Percentiles rank a stretch among this genome's conserved stretches.
Conservation (phyloP, 192 early-diverging fungal species). For the Spizellomyces sp. region DNA sequence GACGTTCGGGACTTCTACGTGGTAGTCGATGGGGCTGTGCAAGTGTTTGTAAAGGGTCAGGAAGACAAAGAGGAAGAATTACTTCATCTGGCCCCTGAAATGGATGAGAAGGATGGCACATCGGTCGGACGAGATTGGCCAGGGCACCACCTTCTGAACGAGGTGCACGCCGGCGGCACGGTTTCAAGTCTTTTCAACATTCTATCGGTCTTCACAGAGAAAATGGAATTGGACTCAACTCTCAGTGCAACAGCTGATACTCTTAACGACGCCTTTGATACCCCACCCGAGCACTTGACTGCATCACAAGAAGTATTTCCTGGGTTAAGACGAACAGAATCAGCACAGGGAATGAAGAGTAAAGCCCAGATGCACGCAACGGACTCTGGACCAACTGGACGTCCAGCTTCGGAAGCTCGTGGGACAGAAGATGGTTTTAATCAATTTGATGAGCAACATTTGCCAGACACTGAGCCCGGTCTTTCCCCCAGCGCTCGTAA, state of each 20-base stretch:
- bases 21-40: constrained; percentile 93
- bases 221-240: constrained; percentile 26
- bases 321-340: constrained; percentile 14
- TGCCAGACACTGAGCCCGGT: neutral
- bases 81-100: constrained; percentile 37
- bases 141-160: constrained; percentile 76
- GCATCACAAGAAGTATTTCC: constrained; percentile 33
- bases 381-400: neutral
- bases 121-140: constrained; percentile 29
- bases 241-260: neutral
- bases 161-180: constrained; percentile 86
- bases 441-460: neutral
- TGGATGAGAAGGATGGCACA: constrained; percentile 27
- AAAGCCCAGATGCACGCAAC: neutral
- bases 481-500: neutral
- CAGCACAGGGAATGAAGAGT: constrained; percentile 2
- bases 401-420: neutral
- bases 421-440: neutral
- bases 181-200: constrained; percentile 94
- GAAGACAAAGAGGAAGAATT: constrained; percentile 34
- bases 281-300: constrained; percentile 8
- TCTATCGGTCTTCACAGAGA: constrained; percentile 84
- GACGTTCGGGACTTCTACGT: constrained; percentile 85
- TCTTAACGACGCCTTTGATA: neutral
- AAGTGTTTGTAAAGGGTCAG: constrained; percentile 76